These are phyloP conservation scores for Heterococcus sp. DNA, from an alignment of 108 stramenopile genomes.

Conservation along the genomic window DNA sequence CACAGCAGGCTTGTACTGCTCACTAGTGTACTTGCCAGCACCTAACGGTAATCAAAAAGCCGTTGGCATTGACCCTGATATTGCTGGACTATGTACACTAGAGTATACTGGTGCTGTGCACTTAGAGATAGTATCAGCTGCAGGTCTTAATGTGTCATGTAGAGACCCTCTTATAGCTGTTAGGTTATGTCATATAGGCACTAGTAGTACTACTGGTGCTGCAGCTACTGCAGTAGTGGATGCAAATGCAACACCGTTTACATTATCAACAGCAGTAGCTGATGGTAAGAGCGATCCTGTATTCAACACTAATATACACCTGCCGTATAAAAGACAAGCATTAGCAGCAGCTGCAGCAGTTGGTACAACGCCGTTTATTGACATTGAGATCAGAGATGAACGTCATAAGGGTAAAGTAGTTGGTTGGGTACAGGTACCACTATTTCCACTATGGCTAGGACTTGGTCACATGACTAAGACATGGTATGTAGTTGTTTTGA, in stretches of 20 bases:
- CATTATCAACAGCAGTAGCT: not conserved
- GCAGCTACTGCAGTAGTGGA: too few species aligned
- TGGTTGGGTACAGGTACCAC: slow-evolving; percentile 6
- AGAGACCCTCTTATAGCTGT: too few species aligned
- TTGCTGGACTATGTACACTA: not conserved
- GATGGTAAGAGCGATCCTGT: not conserved
- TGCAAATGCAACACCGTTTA: too few species aligned
- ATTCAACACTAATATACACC: not conserved
- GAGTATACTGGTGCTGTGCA: not conserved
- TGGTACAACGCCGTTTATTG: slow-evolving; percentile 7
- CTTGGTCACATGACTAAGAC: slow-evolving; percentile 33
- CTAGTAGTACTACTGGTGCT: too few species aligned
- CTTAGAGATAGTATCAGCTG: not conserved
- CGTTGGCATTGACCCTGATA: not conserved
- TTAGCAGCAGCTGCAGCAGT: not conserved
- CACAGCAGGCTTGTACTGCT: not conserved
- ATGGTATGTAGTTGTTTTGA: too few species aligned
- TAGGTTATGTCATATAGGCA: too few species aligned
- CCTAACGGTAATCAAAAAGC: not conserved
- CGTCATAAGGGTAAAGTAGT: slow-evolving; percentile 1
- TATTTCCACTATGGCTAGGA: slow-evolving; percentile 13
- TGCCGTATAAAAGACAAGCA: not conserved
- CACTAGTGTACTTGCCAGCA: not conserved
- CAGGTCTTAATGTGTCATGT: too few species aligned
- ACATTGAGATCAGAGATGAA: slow-evolving; percentile 1